A percentile compares a stretch with the other conserved stretches of the same genome.
Conservation (phyloP, 148 eudicot genomes). For the Arctostaphylos glauca region DNA sequence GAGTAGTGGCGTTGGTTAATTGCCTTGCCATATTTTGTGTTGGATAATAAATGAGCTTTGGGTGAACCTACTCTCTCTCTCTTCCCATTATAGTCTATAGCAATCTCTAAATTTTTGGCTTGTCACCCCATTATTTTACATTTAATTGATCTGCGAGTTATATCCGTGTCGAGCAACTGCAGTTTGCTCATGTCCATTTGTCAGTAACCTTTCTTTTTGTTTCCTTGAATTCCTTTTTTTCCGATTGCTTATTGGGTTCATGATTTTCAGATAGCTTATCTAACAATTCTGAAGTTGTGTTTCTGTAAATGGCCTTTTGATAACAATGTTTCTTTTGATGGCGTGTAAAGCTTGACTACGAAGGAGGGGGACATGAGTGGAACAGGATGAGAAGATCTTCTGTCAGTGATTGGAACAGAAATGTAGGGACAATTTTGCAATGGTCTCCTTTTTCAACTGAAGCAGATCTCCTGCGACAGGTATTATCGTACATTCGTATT, state of each 20-base stretch:
- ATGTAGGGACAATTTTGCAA: slow-evolving; percentile 58
- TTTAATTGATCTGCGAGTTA: neutral
- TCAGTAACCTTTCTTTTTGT: neutral
- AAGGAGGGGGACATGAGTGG: slow-evolving; percentile 54
- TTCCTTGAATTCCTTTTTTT: neutral
- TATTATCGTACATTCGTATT: slow-evolving; percentile 4
- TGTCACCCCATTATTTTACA: neutral
- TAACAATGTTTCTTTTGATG: slow-evolving; percentile 8
- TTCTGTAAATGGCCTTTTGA: neutral
- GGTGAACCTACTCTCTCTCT: neutral
- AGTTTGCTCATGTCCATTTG: neutral
- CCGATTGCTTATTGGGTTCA: neutral
- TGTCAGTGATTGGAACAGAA: slow-evolving; percentile 61
- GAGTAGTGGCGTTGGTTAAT: neutral
- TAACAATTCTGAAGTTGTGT: neutral
- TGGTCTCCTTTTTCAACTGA: slow-evolving; percentile 97
- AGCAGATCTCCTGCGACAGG: slow-evolving; percentile 86
- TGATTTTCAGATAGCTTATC: neutral
- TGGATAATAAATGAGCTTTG: neutral
- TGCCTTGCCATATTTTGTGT: neutral
- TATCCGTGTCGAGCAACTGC: neutral
- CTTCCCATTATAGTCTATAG: neutral
- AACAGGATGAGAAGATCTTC: slow-evolving; percentile 50
- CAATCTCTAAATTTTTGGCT: neutral
- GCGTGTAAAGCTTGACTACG: slow-evolving; percentile 70